Conservation (phyloP, 495 filamentous ascomycete species). For the Penicillium desertorum region DNA sequence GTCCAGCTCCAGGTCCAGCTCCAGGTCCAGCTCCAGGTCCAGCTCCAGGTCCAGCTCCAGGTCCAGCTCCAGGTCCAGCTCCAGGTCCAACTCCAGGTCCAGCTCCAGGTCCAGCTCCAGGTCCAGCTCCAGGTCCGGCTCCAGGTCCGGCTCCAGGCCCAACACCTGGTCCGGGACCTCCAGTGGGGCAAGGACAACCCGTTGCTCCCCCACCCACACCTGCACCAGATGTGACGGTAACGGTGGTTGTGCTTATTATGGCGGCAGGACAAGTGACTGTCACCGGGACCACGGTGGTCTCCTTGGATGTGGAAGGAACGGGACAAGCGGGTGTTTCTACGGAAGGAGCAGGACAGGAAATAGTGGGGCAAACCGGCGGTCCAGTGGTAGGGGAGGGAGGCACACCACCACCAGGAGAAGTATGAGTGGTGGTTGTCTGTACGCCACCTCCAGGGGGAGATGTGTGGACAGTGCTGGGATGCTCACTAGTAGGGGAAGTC, state of each 20-base stretch:
- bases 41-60: too few species aligned
- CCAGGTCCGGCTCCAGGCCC: too few species aligned
- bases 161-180: neutral
- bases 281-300: neutral
- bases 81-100: too few species aligned
- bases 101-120: neutral
- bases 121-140: too few species aligned
- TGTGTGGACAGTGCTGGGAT: too few species aligned
- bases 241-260: neutral
- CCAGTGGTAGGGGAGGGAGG: neutral
- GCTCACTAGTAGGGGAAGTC: neutral
- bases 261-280: constrained; percentile 7
- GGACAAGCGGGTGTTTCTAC: neutral
- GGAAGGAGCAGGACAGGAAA: too few species aligned
- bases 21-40: neutral
- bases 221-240: constrained; percentile 4
- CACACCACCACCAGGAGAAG: constrained; percentile 1
- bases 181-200: neutral
- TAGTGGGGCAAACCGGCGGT: neutral
- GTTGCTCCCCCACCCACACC: neutral
- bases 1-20: neutral
- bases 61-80: too few species aligned
- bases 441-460: too few species aligned
- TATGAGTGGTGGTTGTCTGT: neutral
- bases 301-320: neutral